phyloP scores from a whole-genome alignment of 768 basidiomycete species.

The Gautieria morchelliformis region DNA sequence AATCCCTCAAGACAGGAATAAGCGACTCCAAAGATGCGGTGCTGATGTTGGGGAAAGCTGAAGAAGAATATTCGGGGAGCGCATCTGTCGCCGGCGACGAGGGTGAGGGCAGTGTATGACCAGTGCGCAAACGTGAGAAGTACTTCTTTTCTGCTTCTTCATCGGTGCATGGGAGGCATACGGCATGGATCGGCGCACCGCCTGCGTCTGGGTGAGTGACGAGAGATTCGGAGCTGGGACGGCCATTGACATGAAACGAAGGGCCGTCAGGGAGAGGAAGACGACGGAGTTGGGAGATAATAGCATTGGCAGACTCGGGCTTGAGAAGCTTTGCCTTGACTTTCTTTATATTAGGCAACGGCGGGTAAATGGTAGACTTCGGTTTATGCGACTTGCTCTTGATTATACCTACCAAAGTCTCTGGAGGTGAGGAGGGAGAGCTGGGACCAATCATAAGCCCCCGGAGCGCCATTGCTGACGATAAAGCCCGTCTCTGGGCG shows the following conservation, averaged over 20 bases:
- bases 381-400: conserved; percentile 33
- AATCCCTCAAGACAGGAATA: conserved; percentile 40
- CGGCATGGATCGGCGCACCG: conserved; percentile 60
- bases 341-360: conserved; percentile 42
- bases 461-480: conserved; percentile 54
- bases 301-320: conserved; percentile 56
- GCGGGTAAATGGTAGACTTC: neutral
- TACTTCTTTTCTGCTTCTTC: conserved; percentile 50
- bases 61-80: neutral
- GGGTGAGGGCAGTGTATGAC: conserved; percentile 3
- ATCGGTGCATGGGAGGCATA: conserved; percentile 59
- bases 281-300: conserved; percentile 60
- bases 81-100: conserved; percentile 18
- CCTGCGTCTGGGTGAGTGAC: conserved; percentile 10
- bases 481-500: conserved; percentile 51
- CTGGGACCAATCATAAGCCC: conserved; percentile 57
- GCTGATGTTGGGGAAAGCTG: conserved; percentile 22
- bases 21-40: conserved; percentile 43
- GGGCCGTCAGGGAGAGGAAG: conserved; percentile 42
- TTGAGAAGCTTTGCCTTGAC: conserved; percentile 59
- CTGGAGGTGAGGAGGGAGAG: conserved; percentile 22
- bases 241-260: conserved; percentile 13
- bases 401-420: conserved; percentile 13
- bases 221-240: conserved; percentile 10
- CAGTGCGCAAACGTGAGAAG: conserved; percentile 30